Base-by-base conservation (phyloP, 352 stramenopile genomes). In the Detonula confervacea region DNA sequence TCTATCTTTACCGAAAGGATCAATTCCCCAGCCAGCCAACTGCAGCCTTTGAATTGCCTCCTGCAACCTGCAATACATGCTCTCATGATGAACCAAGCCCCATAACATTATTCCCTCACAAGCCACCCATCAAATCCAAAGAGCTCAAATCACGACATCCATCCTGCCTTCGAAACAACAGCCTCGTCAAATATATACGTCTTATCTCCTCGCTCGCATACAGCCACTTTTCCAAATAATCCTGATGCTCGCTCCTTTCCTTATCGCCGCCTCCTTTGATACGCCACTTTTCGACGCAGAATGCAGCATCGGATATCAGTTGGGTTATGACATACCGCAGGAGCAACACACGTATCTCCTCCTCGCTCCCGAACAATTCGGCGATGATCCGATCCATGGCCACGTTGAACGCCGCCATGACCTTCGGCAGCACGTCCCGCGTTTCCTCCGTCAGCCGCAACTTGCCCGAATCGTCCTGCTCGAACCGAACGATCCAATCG, bases 271-370 rank as follows among this genome's bases (percentile, higher is more conserved):
- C 87, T 9, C 87, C 87, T 42, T 93, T 93, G 1, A 78, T 81
- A 46, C 80, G 62, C 85, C 87, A 93, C 69, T 86, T 87, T 49
- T 90, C 80, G 24, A 93, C 72, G 51, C 87, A 93, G 82, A 93
- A 93, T 11, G 80, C 60, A 9, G 84, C 76, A 80, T 92, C 87
- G 0, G 76, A 88, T 18, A 92, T 49, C 0, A 92, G 47, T 59
- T 92, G 87, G 4, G 87, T 67, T n/a, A 81, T 80, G 2, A 88
- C 71, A 62, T 93, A 93, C 42, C 83, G 49, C 20, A 88, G 49
- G 1, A 90, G 47, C 22, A 92, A 56, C 29, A 77, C 51, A 46
- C 87, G 84, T 22, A 92, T 63, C 22, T 70, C 27, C 20, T 84
- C 59, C 37, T 91, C 80, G 22, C 79, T 76, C 54, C 79, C 80